Percentiles rank a stretch among this genome's conserved stretches.
These are phyloP conservation scores for Suillus tomentosus DNA, from an alignment of 768 basidiomycete species.

Conservation along the genomic window DNA sequence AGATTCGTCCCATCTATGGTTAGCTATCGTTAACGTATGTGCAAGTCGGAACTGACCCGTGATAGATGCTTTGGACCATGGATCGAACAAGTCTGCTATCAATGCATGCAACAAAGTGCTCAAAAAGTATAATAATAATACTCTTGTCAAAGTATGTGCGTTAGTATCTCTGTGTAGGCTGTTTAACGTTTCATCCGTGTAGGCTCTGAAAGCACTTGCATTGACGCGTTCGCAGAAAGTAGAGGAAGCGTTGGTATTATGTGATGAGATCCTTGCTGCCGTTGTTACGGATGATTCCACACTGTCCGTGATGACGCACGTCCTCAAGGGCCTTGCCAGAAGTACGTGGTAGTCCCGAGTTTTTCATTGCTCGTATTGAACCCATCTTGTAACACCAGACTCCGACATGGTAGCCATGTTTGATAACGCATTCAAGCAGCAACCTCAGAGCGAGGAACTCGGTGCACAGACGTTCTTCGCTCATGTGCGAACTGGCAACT, in stretches of 20 bases:
- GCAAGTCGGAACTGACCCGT: slow-evolving; percentile 10
- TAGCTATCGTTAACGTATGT: slow-evolving; percentile 23
- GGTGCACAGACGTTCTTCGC: slow-evolving; percentile 86
- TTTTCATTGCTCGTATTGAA: background rate
- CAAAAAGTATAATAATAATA: slow-evolving; percentile 80
- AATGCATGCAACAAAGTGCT: slow-evolving; percentile 85
- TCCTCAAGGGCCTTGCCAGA: slow-evolving; percentile 76
- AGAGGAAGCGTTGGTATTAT: slow-evolving; percentile 76
- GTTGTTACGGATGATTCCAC: slow-evolving; percentile 76
- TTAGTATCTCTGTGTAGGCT: background rate
- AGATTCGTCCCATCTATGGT: slow-evolving; percentile 88
- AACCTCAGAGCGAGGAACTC: slow-evolving; percentile 80
- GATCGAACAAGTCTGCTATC: slow-evolving; percentile 85
- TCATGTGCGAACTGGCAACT: slow-evolving; percentile 74
- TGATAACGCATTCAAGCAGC: slow-evolving; percentile 82
- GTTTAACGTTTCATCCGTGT: slow-evolving; percentile 19
- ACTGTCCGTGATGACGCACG: slow-evolving; percentile 82
- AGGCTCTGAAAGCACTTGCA: slow-evolving; percentile 86
- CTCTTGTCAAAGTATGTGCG: slow-evolving; percentile 61
- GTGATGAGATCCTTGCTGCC: slow-evolving; percentile 75
- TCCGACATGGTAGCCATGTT: slow-evolving; percentile 83
- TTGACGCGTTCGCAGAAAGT: slow-evolving; percentile 83
- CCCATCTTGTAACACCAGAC: slow-evolving; percentile 40
- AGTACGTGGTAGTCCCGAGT: slow-evolving; percentile 35
- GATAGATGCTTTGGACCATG: slow-evolving; percentile 82